Conservation (phyloP, 345 rosid genomes). For the Eucalyptus shirleyi region DNA sequence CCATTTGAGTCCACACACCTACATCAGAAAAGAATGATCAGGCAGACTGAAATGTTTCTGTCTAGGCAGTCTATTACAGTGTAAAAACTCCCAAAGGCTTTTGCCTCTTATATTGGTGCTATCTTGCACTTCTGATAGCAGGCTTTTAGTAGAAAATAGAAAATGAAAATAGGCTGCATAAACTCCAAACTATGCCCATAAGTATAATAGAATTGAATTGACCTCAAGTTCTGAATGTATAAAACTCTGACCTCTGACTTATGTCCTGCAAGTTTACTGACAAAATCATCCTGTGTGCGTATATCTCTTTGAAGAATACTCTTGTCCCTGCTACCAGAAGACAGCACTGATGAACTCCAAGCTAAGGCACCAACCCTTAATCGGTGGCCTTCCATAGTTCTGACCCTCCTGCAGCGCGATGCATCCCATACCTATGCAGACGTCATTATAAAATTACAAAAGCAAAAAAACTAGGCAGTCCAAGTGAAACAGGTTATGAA, state of each 20-base stretch:
- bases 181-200: neutral
- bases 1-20: conserved; percentile 99
- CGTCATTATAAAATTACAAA: neutral
- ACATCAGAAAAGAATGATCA: neutral
- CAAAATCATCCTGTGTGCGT: conserved; percentile 66
- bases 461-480: neutral
- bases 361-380: conserved; percentile 90
- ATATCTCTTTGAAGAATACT: conserved; percentile 86
- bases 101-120: neutral
- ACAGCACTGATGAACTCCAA: conserved; percentile 76
- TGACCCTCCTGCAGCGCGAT: conserved; percentile 56
- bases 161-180: neutral
- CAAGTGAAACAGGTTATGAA: neutral
- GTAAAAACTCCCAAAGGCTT: neutral
- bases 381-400: conserved; percentile 98
- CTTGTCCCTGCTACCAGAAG: conserved; percentile 98
- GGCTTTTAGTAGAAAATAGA: neutral
- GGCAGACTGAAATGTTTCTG: neutral
- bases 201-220: neutral
- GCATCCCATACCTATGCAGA: conserved; percentile 84
- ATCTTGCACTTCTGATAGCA: neutral
- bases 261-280: conserved; percentile 88
- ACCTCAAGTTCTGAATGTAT: neutral
- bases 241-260: conserved; percentile 70
- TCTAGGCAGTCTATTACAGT: neutral